A percentile compares a stretch with the other conserved stretches of the same genome.
These are phyloP conservation scores for Aristolochia californica DNA, from an alignment of 164 flowering plant species.

Conservation along the genomic window DNA sequence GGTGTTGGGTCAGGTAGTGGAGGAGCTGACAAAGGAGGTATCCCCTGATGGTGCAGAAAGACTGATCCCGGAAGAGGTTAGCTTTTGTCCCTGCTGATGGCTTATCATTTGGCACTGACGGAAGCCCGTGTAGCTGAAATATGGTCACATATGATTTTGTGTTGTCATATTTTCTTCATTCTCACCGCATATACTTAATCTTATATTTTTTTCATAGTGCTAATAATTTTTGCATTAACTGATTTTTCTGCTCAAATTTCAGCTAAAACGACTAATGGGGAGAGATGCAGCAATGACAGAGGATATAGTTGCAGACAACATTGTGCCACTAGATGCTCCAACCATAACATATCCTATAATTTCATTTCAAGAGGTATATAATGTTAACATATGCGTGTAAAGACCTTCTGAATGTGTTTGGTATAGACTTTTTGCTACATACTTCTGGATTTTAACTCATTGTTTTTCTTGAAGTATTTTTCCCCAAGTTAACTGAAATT, in stretches of 20 bases:
- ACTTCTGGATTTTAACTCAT: constrained; percentile 63
- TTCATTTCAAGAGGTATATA: constrained; percentile 65
- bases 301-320: constrained; percentile 79
- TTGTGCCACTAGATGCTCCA: constrained; percentile 80
- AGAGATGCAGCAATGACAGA: constrained; percentile 97
- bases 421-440: constrained; percentile 67
- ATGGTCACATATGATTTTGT: too few relatives aligned
- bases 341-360: constrained; percentile 51
- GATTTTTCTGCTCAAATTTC: constrained; percentile 15
- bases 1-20: constrained; percentile 68
- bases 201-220: not conserved
- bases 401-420: constrained; percentile 7
- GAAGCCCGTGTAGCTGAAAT: too few relatives aligned
- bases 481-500: too few relatives aligned
- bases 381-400: constrained; percentile 4
- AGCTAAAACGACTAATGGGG: constrained; percentile 82
- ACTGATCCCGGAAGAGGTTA: constrained; percentile 82
- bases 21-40: constrained; percentile 53
- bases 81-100: constrained; percentile 3
- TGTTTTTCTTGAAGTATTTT: too few relatives aligned
- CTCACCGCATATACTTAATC: too few relatives aligned
- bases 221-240: not conserved
- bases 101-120: too few relatives aligned
- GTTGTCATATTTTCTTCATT: too few relatives aligned
- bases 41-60: constrained; percentile 58